Conservation (phyloP, 768 basidiomycete species). For the Plicaturopsis crispa region DNA sequence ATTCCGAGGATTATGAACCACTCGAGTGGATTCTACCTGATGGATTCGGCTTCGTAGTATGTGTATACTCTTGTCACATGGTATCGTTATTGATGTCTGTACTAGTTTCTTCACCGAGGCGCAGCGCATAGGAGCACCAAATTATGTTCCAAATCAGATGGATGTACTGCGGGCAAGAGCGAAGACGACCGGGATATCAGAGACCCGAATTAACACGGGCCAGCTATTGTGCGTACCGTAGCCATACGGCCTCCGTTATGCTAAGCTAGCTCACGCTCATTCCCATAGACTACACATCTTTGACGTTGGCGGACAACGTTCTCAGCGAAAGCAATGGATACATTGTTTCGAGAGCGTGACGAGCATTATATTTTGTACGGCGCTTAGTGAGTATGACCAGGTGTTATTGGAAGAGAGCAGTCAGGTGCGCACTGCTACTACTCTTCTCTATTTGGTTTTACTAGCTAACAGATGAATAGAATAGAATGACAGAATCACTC, state of each 20-base stretch:
- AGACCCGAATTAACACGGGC: constrained; percentile 76
- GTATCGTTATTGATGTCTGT: not conserved
- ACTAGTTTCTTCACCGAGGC: constrained; percentile 81
- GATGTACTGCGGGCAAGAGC: constrained; percentile 86
- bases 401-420: constrained; percentile 55
- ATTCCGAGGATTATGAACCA: too few species aligned
- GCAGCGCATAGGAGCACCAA: constrained; percentile 69
- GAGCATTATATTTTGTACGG: constrained; percentile 73
- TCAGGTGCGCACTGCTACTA: constrained; percentile 3
- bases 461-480: constrained; percentile 4
- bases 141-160: constrained; percentile 80
- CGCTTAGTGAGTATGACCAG: constrained; percentile 71
- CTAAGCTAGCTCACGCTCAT: not conserved
- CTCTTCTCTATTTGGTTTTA: not conserved
- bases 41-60: constrained; percentile 91
- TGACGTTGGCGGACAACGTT: constrained; percentile 63
- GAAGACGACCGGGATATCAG: constrained; percentile 86
- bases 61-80: constrained; percentile 17
- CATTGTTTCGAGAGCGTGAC: constrained; percentile 73
- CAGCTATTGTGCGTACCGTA: constrained; percentile 47
- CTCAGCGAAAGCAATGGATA: constrained; percentile 52
- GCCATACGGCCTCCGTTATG: rapidly evolving
- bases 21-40: constrained; percentile 78
- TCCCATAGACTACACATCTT: constrained; percentile 59
- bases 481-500: constrained; percentile 29